These are phyloP conservation scores for Hymenochaete sp. DNA, from an alignment of 1,284 basidiomycete genomes.

Conservation along the genomic window DNA sequence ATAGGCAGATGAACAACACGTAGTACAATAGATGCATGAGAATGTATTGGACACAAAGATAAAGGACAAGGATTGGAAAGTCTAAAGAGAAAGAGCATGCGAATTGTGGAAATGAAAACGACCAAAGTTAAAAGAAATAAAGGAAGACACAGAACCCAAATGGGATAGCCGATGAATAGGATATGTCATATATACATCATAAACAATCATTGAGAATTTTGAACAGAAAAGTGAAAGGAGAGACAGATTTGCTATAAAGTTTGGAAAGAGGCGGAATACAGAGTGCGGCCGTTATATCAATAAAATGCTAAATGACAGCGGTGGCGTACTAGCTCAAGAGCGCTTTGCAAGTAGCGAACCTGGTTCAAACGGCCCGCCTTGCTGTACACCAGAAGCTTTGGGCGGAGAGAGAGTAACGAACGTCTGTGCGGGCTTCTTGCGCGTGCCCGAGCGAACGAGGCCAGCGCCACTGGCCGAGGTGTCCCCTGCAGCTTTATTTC, in stretches of 20 bases:
- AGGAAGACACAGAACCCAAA: neutral
- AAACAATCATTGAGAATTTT: neutral
- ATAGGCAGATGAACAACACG: too few species aligned
- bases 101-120: too few species aligned
- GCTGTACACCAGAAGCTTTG: neutral
- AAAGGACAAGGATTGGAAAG: too few species aligned
- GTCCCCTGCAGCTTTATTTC: conserved; percentile 4
- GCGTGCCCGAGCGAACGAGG: conserved; percentile 12
- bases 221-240: neutral
- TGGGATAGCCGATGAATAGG: neutral
- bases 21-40: too few species aligned
- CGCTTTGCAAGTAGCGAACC: conserved; percentile 20
- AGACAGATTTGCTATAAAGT: conserved; percentile 5
- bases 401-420: conserved; percentile 11
- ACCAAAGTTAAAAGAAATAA: neutral
- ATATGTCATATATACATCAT: neutral
- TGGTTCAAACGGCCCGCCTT: conserved; percentile 16
- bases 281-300: neutral
- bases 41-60: too few species aligned
- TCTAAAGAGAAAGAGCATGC: too few species aligned
- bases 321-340: neutral
- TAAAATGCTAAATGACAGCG: neutral
- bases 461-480: conserved; percentile 1
- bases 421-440: conserved; percentile 16
- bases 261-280: too few species aligned